Evolutionary conservation across 768 basidiomycete genomes (phyloP).

Genomic region (Candolleomyces aberdarensis): DNA sequence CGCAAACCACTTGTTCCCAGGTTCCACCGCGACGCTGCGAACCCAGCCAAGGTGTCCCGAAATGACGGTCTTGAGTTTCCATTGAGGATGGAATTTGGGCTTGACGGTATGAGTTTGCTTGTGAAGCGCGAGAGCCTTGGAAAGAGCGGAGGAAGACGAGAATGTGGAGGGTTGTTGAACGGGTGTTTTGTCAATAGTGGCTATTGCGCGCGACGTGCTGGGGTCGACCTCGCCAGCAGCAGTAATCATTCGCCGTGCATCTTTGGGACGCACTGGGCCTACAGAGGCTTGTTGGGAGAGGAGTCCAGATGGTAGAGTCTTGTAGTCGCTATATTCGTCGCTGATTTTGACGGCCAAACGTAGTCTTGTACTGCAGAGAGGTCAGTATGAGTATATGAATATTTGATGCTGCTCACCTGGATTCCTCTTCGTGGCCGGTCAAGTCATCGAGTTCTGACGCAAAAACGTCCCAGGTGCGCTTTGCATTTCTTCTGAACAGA

Average conservation of each 20-base stretch:
- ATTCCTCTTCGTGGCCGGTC: conserved; percentile 66
- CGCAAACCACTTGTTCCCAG: conserved; percentile 98
- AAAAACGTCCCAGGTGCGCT: conserved; percentile 71
- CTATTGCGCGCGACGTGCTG: conserved; percentile 66
- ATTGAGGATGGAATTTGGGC: conserved; percentile 92
- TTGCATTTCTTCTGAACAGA: conserved; percentile 60
- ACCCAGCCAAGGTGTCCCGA: conserved; percentile 99
- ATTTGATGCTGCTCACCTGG: conserved; percentile 47
- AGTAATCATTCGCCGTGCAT: conserved; percentile 64
- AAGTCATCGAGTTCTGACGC: conserved; percentile 50
- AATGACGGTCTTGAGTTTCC: conserved; percentile 96
- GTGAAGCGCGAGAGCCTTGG: conserved; percentile 87
- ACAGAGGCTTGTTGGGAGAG: conserved; percentile 78
- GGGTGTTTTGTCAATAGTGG: conserved; percentile 73
- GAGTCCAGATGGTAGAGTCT: conserved; percentile 78
- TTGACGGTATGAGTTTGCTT: conserved; percentile 94
- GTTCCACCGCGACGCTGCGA: conserved; percentile 92
- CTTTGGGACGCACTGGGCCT: conserved; percentile 68
- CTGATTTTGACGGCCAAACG: conserved; percentile 82
- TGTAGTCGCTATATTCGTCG: conserved; percentile 86
- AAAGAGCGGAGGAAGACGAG: conserved; percentile 59
- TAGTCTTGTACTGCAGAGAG: conserved; percentile 54
- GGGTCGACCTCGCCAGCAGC: conserved; percentile 55
- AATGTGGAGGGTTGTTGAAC: conserved; percentile 68
- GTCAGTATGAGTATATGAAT: neutral